Evolutionary conservation across 2,329 filamentous ascomycete genomes (phyloP).

Genomic region (Penicillium frequentans): DNA sequence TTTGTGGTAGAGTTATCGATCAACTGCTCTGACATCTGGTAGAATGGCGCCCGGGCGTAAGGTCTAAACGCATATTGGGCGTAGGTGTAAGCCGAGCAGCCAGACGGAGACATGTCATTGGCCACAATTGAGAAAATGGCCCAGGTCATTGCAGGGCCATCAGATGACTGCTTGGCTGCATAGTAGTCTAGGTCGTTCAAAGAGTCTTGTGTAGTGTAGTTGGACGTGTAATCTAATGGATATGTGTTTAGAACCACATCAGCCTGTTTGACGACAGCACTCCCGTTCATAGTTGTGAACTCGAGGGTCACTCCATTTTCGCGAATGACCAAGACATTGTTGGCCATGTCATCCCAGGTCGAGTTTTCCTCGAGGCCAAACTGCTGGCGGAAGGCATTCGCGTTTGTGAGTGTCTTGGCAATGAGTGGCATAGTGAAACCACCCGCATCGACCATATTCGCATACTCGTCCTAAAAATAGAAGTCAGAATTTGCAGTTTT

Average conservation of each 20-base stretch:
- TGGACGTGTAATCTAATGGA: constrained; percentile 60
- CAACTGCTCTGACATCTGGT: constrained; percentile 69
- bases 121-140: constrained; percentile 68
- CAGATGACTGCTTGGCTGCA: constrained; percentile 65
- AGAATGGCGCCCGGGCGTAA: constrained; percentile 67
- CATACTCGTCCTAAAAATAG: constrained; percentile 59
- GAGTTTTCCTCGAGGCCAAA: constrained; percentile 57
- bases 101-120: constrained; percentile 64
- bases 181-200: constrained; percentile 67
- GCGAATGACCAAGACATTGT: constrained; percentile 57
- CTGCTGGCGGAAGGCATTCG: constrained; percentile 58
- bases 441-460: constrained; percentile 66
- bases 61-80: constrained; percentile 63
- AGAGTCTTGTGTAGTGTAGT: constrained; percentile 51
- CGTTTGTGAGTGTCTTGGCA: constrained; percentile 54
- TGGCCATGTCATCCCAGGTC: constrained; percentile 58
- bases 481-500: neutral
- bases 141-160: constrained; percentile 73
- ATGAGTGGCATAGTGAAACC: constrained; percentile 68
- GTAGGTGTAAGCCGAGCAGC: constrained; percentile 69
- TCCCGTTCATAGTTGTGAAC: constrained; percentile 66
- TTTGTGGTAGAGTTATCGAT: constrained; percentile 61
- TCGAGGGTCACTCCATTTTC: constrained; percentile 64
- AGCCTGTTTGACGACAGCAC: constrained; percentile 67
- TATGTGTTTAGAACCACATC: constrained; percentile 69